Evolutionary conservation across 2,329 filamentous ascomycete genomes (phyloP).

Genomic region (Endothia cerciana): DNA sequence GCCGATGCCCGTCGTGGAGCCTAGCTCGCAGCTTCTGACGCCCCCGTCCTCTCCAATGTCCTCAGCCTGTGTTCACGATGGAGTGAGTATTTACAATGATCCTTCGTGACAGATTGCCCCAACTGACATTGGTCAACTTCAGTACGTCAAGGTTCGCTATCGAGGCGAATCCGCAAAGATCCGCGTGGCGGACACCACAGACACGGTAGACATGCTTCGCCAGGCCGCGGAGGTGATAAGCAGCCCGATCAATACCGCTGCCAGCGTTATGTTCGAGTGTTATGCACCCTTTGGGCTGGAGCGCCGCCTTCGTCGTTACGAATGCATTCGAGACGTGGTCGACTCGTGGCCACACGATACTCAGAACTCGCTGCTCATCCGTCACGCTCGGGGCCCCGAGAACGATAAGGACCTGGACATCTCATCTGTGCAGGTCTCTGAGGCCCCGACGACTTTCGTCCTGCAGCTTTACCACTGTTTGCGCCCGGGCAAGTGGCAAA

Average conservation of each 20-base stretch:
- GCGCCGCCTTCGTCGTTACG: conserved; percentile 81
- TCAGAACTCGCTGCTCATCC: conserved; percentile 74
- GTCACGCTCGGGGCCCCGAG: conserved; percentile 60
- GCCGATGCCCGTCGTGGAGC: conserved; percentile 26
- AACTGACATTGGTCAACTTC: conserved; percentile 34
- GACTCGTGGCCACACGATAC: conserved; percentile 89
- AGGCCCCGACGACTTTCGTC: conserved; percentile 68
- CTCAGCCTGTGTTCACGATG: conserved; percentile 78
- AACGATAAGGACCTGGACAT: conserved; percentile 66
- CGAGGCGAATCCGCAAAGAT: conserved; percentile 70
- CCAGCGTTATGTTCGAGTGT: conserved; percentile 75
- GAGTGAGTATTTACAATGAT: conserved; percentile 56
- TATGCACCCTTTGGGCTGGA: conserved; percentile 79
- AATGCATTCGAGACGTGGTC: conserved; percentile 83
- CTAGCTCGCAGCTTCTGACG: conserved; percentile 18
- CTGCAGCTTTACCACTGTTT: conserved; percentile 81
- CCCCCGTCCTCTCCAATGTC: conserved; percentile 64
- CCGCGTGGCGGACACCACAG: conserved; percentile 76
- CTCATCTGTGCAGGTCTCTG: conserved; percentile 60
- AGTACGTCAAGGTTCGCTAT: conserved; percentile 75
- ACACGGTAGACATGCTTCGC: conserved; percentile 71
- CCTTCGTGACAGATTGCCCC: conserved; percentile 7
- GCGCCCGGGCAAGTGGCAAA: conserved; percentile 84
- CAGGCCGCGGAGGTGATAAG: conserved; percentile 67
- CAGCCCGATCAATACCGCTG: conserved; percentile 65